Evolutionary conservation across 2,329 filamentous ascomycete species (phyloP).

Genomic region (Gremmenia infestans): DNA sequence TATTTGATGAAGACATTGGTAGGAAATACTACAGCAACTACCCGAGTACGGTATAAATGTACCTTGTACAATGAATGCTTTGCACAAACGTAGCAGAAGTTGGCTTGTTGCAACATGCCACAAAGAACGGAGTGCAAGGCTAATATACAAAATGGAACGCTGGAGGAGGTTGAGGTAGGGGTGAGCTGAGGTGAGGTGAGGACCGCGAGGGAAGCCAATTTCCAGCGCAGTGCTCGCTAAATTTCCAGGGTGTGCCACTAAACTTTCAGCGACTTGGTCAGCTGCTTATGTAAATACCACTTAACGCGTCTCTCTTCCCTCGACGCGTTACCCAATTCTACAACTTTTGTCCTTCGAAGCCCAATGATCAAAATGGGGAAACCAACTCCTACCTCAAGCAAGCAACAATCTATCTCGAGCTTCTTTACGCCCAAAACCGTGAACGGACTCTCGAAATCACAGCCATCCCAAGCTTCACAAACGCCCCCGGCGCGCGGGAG

Average conservation of each 20-base stretch:
- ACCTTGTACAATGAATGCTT: no score
- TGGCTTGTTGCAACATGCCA: no score
- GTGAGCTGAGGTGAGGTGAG: neutral
- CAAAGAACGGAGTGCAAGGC: no score
- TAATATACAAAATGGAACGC: no score
- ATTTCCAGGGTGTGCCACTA: neutral
- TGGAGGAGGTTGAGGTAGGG: neutral
- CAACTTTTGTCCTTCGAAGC: neutral
- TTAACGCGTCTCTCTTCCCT: neutral
- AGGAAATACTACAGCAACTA: no score
- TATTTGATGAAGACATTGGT: no score
- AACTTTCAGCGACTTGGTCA: neutral
- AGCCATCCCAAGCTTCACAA: conserved; percentile 7
- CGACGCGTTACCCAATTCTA: neutral
- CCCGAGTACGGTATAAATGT: no score
- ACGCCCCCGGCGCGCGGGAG: conserved; percentile 23
- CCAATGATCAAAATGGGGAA: conserved; percentile 21
- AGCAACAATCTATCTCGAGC: conserved; percentile 78
- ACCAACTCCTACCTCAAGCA: conserved; percentile 33
- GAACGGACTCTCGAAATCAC: conserved; percentile 33
- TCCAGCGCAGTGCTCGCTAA: neutral
- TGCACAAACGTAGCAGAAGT: no score
- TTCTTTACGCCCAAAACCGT: conserved; percentile 67
- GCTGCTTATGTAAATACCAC: neutral
- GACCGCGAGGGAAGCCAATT: neutral